Conservation (phyloP, 768 basidiomycete genomes). For the Suillus alpinus region DNA sequence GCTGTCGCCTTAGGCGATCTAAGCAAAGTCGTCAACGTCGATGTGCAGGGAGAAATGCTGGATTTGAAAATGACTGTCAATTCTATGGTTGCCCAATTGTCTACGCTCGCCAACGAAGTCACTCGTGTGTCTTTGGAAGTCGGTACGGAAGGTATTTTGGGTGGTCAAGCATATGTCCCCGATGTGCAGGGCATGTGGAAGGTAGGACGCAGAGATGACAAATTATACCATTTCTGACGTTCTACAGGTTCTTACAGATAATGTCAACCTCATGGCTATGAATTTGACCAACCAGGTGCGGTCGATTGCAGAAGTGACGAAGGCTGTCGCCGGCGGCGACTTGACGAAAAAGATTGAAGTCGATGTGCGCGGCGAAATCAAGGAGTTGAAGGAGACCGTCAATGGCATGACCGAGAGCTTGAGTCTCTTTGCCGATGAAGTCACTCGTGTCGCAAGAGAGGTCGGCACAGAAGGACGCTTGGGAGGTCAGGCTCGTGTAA, state of each 20-base stretch:
- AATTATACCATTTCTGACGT: conserved; percentile 16
- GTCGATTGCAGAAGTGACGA: conserved; percentile 87
- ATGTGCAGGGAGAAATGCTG: conserved; percentile 93
- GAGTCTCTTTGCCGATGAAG: conserved; percentile 83
- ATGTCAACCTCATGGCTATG: conserved; percentile 88
- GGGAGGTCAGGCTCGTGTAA: conserved; percentile 92
- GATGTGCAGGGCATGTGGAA: conserved; percentile 96
- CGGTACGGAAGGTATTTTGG: conserved; percentile 89
- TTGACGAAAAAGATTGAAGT: conserved; percentile 92
- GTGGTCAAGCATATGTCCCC: conserved; percentile 89
- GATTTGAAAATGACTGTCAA: conserved; percentile 81
- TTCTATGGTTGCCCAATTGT: conserved; percentile 72
- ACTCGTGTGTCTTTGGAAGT: conserved; percentile 91
- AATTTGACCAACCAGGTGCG: conserved; percentile 91
- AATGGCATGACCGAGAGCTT: conserved; percentile 92
- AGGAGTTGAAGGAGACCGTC: conserved; percentile 87
- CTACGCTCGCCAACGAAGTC: conserved; percentile 77
- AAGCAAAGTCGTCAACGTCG: conserved; percentile 81
- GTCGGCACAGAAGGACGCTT: conserved; percentile 96
- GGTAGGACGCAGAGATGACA: conserved; percentile 35
- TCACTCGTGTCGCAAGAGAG: conserved; percentile 86
- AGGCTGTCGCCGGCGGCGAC: conserved; percentile 92
- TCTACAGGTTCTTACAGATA: conserved; percentile 59
- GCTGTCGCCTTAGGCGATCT: conserved; percentile 83
- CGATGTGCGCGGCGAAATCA: conserved; percentile 89